Evolutionary conservation across 78 protist species (phyloP).

Genomic region (Polysphondylium violaceum): DNA sequence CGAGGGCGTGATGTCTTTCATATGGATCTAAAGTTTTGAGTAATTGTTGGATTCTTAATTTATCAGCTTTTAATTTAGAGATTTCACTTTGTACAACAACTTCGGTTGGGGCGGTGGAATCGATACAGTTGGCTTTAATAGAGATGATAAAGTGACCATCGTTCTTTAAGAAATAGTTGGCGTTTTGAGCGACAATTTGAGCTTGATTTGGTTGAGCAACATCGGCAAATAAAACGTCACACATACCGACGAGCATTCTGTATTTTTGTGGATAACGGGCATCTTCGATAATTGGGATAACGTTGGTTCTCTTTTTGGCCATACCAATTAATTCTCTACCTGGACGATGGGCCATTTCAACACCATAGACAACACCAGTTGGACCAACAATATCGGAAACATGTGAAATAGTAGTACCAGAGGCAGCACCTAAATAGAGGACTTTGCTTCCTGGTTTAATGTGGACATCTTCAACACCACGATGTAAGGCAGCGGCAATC

Average conservation of each 20-base stretch:
- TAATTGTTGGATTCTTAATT: conserved; percentile 94
- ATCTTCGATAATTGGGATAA: conserved; percentile 99
- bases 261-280: conserved; percentile 99
- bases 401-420: conserved; percentile 99
- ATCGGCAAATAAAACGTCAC: conserved; percentile 99
- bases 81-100: conserved; percentile 97
- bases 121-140: conserved; percentile 99
- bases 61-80: conserved; percentile 86
- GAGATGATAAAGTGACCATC: conserved; percentile 99
- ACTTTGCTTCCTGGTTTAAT: conserved; percentile 99
- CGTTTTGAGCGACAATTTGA: conserved; percentile 98
- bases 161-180: conserved; percentile 98
- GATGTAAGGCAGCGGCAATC: conserved; percentile 98
- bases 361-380: conserved; percentile 99
- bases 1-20: conserved; percentile 99
- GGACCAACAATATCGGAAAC: conserved; percentile 99
- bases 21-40: conserved; percentile 99
- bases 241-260: conserved; percentile 99
- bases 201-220: conserved; percentile 99
- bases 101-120: conserved; percentile 97
- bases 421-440: conserved; percentile 99
- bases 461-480: conserved; percentile 96
- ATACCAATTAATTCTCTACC: conserved; percentile 99
- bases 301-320: conserved; percentile 99
- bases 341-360: conserved; percentile 98